Evolutionary conservation across 2,329 filamentous ascomycete genomes (phyloP), one percentile per base, ranked within the genome.

Genomic region (Myriosclerotinia curreyana): DNA sequence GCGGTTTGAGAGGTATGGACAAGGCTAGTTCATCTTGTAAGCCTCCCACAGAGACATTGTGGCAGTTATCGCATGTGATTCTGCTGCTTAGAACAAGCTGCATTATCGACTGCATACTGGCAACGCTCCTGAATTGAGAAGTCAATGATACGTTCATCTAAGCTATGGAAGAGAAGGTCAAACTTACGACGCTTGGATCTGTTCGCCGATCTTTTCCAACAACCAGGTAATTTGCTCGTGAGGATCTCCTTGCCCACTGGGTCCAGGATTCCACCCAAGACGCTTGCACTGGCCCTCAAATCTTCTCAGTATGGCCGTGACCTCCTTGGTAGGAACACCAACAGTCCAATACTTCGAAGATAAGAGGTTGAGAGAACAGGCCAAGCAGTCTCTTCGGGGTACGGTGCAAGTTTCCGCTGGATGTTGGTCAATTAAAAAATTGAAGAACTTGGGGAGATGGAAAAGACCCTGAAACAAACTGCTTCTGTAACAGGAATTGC

Each of bases 391-490:
- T 44, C 17, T 60, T 48, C 15, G 25, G 38, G 60, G 28, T 54
- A 48, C 38, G 31, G 25, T 56, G 60, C 74, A 75, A 42, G 67
- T 25, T 17, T 70, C 64, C 22, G 66, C 69, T 9, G 60, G 58
- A 53, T 73, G 71, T 34, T 68, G 64, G 11, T 70, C 59, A n/a
- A 67, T 56, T 2, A 76, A 62, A 67, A 71, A 77, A 36, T 72
- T 71, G 28, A 74, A 69, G 48, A 77, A 67, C 20, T 70, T 71
- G 1, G 75, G 74, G 5, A 70, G 54, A 64, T 77, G 75, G 7
- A 76, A 53, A 11, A 77, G 65, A 2, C 72, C 71, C 66, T 77
- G 75, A 9, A 76, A 50, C 1, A 75, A 64, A 48, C 70, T 71
- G 56, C 72, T 71, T 31, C 74, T 68, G 64, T 77, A 77, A 62